Evolutionary conservation across 2,329 filamentous ascomycete genomes (phyloP).

Genomic region (Clarireedia hainanense): DNA sequence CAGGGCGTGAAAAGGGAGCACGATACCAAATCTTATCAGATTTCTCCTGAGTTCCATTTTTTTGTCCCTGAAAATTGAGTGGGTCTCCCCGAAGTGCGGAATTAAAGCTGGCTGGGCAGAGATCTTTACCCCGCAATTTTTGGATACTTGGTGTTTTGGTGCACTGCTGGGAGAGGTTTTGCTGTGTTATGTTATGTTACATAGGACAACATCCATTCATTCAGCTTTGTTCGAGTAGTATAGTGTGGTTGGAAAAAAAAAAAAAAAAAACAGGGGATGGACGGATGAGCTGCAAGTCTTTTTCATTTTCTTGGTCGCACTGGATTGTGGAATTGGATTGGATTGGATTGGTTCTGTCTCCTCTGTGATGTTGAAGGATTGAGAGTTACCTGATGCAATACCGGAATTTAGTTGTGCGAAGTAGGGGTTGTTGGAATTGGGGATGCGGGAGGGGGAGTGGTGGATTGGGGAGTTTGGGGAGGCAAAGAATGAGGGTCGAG

Average conservation of each 20-base stretch:
- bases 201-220: too few species aligned
- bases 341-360: too few species aligned
- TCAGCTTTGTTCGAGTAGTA: too few species aligned
- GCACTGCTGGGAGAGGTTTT: too few species aligned
- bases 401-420: neutral
- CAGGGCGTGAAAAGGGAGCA: too few species aligned
- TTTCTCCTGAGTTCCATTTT: neutral
- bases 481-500: neutral
- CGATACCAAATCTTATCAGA: too few species aligned
- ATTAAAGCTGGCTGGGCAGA: neutral
- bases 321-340: neutral
- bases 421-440: neutral
- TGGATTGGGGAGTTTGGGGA: neutral
- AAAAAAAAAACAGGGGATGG: neutral
- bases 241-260: too few species aligned
- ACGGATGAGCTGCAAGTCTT: neutral
- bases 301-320: neutral
- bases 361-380: too few species aligned
- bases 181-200: too few species aligned
- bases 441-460: neutral
- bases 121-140: constrained; percentile 1
- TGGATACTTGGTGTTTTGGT: neutral
- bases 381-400: too few species aligned
- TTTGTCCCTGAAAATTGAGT: neutral
- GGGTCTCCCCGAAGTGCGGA: neutral